Evolutionary conservation across 495 filamentous ascomycete genomes (phyloP), one percentile per base, ranked within the genome.

Genomic region (Aspergillus baeticus): DNA sequence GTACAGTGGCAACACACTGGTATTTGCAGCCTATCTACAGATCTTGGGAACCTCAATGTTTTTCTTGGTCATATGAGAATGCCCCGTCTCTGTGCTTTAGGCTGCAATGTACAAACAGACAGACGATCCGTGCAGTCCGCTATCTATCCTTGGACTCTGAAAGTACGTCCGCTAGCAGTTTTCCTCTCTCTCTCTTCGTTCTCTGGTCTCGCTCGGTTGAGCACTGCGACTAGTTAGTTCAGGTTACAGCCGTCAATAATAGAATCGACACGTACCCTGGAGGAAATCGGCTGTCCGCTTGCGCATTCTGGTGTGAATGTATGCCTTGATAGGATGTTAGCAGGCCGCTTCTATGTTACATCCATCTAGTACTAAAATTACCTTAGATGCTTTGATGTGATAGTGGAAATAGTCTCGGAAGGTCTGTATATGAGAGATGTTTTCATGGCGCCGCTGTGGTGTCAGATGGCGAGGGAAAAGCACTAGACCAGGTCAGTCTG

Each of bases 401-500:
- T 99, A 99, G 71, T 99, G 94, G 81, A 99, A 99, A 71, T 99
- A 98, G 65, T 98, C 95, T 55, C 94, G 89, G 89, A 99, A 99
- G 15, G 93, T 99, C 75, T 99, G 95, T 62, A 99, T 96, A 66
- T 99, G 94, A 35, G 91, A 96, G 63, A 99, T 98, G 69, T 90
- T 93, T 55, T 97, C 93, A 43, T 90, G 87, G 73, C 94, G 86
- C 64, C 90, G 83, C 72, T 96, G 91, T 3, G 82, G 84, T 5
- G 92, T 95, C 54, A 99, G 78, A 70, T 99, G 94, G 56, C 94
- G 84, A 22, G 94, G 94, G 79, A 98, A 99, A 36, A 98, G 82
- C 42, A 98, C 94, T 98, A 64, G 33, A 39, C 48, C 43, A 53
- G 21, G 29, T 52, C 21, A 57, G 52, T n/a, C 46, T 18, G 44